Evolutionary conservation across 2,329 filamentous ascomycete species (phyloP).

Genomic region (Paramyrothecium sp.): DNA sequence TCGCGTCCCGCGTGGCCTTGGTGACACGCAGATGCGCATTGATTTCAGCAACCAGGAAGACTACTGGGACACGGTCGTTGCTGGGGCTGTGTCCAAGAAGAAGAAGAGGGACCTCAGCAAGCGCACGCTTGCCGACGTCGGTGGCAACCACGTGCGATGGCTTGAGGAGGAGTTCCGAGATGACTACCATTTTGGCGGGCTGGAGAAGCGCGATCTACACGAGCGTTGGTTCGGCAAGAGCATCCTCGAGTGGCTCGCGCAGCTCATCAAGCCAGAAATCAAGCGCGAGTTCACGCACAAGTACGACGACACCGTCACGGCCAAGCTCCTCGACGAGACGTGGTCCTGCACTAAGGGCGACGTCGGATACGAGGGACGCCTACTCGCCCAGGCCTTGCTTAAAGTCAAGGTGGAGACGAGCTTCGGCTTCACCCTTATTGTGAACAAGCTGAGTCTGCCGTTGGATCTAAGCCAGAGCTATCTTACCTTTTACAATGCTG

Average conservation of each 20-base stretch:
- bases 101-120: conserved; percentile 10
- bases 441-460: conserved; percentile 10
- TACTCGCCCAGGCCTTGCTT: conserved; percentile 13
- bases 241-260: conserved; percentile 26
- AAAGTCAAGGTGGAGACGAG: conserved; percentile 19
- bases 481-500: conserved; percentile 22
- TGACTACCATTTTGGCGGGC: conserved; percentile 23
- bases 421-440: conserved; percentile 26
- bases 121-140: conserved; percentile 23
- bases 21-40: conserved; percentile 32
- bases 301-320: conserved; percentile 18
- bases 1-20: conserved; percentile 26
- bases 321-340: conserved; percentile 19
- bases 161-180: conserved; percentile 36
- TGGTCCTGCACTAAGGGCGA: conserved; percentile 15
- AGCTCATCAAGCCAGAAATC: conserved; percentile 18
- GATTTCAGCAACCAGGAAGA: conserved; percentile 34
- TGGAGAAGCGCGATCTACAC: conserved; percentile 26
- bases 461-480: conserved; percentile 23
- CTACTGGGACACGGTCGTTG: conserved; percentile 34
- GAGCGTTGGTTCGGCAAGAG: conserved; percentile 32
- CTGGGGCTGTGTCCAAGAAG: conserved; percentile 5
- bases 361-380: conserved; percentile 11
- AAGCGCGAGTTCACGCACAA: conserved; percentile 21
- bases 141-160: conserved; percentile 30